Base-by-base conservation (phyloP, 2,329 filamentous ascomycete species). In the Pleurostoma richardsiae region DNA sequence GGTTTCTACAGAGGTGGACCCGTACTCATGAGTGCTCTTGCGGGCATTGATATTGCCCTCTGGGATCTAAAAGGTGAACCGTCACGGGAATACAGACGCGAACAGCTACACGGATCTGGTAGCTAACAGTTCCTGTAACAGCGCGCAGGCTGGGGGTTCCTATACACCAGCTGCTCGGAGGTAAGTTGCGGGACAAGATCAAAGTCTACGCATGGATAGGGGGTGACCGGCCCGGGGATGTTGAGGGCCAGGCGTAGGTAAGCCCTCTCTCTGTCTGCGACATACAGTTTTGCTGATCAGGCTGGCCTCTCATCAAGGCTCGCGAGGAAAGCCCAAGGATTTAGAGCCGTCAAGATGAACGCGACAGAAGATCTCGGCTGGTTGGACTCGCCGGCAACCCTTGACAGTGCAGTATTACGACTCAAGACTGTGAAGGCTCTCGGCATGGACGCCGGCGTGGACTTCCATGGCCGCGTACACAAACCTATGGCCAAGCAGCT, bases 401-500 rank as follows among this genome's bases (percentile, higher is more conserved):
- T 87, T 0, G 68, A 82, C 41, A 67, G 73, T 3, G 78, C 75
- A 33, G 77, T 86, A 7, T 74, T 83, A 47, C 71, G 83, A 10
- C 66, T 86, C 5, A 77, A 80, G 58, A 70, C 73, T 0, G 82
- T 87, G n/a, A 86, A 84, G 59, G 68, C 69, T 0, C 62, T 85
- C 0, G 82, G 82, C 3, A 73, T 87, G 58, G 82, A 86, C 49
- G 82, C 74, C 3, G 83, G 77, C 3, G 70, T 86, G 41, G 83
- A 87, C 56, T 86, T 86, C 65, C 83, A 87, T 58, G 83, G 83
- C n/a, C 74, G 82, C 27, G 66, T 86, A 4, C 83, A 86, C 64
- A 83, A 82, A 49, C 80, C 82, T 11, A 86, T 86, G 81, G 82
- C 82, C 2, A 84, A 84, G 54, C 82, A 86, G 54, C 72, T 86